A percentile compares a stretch with the other conserved stretches of the same genome.
phyloP scores from a whole-genome alignment of 345 rosid species.

The Hypericum androsaemum region DNA sequence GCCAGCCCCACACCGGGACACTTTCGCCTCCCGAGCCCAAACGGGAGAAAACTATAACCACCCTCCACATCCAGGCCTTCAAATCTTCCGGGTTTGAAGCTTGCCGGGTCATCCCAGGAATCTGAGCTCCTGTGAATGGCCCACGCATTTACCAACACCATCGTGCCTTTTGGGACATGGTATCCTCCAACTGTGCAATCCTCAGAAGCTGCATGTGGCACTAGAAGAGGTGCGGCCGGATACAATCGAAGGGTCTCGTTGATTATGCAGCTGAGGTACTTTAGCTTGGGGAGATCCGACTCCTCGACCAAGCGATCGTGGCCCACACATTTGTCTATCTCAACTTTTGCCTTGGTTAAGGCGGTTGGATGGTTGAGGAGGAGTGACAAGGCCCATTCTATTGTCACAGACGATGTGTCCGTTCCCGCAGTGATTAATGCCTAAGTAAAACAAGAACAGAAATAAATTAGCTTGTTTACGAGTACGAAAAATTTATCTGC shows the following conservation, averaged over 20 bases:
- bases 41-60: constrained; percentile 2
- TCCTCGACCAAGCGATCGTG: background rate
- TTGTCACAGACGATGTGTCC: background rate
- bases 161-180: constrained; percentile 2
- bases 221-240: constrained; percentile 8
- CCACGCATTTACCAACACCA: constrained; percentile 6
- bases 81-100: constrained; percentile 12
- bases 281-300: background rate
- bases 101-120: constrained; percentile 10
- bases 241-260: constrained; percentile 7
- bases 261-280: background rate
- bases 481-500: too few relatives aligned
- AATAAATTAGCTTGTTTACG: background rate
- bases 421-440: background rate
- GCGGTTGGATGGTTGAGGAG: background rate
- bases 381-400: background rate
- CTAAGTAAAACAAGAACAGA: background rate
- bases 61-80: background rate
- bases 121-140: constrained; percentile 6
- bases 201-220: background rate
- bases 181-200: constrained; percentile 8
- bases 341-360: background rate
- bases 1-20: constrained; percentile 14
- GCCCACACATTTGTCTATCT: background rate
- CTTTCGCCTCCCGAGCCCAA: constrained; percentile 7